These are phyloP conservation scores for Ormosia emarginata DNA, from an alignment of 306 rosid species.

Conservation along the genomic window DNA sequence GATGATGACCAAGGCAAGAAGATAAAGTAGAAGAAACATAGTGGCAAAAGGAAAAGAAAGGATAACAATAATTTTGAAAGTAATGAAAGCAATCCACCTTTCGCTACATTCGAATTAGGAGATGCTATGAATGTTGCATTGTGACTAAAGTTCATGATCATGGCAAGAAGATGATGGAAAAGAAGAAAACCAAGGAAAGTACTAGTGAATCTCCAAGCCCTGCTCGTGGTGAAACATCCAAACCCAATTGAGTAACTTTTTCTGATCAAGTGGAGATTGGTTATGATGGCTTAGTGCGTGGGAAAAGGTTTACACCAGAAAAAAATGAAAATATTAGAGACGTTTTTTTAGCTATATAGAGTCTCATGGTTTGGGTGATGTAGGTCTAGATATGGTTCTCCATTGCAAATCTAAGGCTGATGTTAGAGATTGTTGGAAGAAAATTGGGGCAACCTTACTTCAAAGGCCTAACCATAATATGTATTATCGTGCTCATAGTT, in stretches of 20 bases:
- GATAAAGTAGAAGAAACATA: neutral
- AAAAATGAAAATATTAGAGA: conserved; percentile 56
- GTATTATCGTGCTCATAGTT: conserved; percentile 53
- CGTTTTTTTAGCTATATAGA: conserved; percentile 54
- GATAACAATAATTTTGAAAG: neutral
- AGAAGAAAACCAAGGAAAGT: neutral
- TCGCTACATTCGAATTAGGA: neutral
- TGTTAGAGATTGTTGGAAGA: conserved; percentile 64
- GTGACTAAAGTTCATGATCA: neutral
- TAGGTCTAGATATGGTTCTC: conserved; percentile 60
- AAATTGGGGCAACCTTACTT: conserved; percentile 51
- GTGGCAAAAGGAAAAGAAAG: neutral
- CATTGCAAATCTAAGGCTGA: conserved; percentile 12
- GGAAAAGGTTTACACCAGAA: conserved; percentile 61
- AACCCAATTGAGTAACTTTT: conserved; percentile 40
- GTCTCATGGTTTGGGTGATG: conserved; percentile 52
- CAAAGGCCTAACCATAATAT: conserved; percentile 36
- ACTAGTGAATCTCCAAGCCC: neutral
- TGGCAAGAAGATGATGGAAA: neutral
- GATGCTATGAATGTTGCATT: neutral
- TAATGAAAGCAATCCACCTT: neutral
- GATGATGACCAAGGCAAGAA: no score
- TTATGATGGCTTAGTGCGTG: conserved; percentile 12
- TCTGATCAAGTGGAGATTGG: conserved; percentile 48
- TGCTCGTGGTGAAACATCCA: conserved; percentile 20